Percentiles rank a stretch among this genome's conserved stretches.
Conservation (phyloP, 176 grass and related monocot species). For the Calamus simplicifolius region DNA sequence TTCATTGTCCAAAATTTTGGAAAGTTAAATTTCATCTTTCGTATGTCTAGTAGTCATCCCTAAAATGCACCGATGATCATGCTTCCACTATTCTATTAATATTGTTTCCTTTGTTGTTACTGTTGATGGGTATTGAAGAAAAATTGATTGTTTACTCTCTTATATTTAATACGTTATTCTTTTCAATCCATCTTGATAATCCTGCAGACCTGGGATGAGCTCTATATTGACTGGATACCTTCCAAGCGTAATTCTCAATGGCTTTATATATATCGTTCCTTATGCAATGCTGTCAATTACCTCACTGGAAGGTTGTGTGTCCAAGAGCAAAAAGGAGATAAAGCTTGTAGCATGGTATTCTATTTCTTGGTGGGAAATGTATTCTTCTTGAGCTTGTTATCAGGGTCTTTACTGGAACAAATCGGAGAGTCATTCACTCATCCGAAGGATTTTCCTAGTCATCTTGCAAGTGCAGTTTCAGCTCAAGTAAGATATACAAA, state of each 20-base stretch:
- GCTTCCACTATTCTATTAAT: too few species aligned
- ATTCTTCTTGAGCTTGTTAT: slow-evolving; percentile 78
- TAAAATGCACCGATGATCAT: too few species aligned
- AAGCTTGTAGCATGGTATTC: slow-evolving; percentile 86
- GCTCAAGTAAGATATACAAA: slow-evolving; percentile 46
- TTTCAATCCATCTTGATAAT: background rate
- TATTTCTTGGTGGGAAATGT: slow-evolving; percentile 95
- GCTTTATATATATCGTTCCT: slow-evolving; percentile 78
- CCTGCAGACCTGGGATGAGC: slow-evolving; percentile 72
- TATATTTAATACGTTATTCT: background rate
- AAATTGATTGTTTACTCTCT: too few species aligned
- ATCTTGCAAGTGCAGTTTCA: slow-evolving; percentile 73
- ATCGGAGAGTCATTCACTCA: slow-evolving; percentile 73
- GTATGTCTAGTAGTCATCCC: too few species aligned
- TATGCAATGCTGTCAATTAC: slow-evolving; percentile 67
- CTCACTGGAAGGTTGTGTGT: slow-evolving; percentile 57
- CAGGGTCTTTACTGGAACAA: slow-evolving; percentile 69
- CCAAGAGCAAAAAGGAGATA: slow-evolving; percentile 63
- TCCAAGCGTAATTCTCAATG: slow-evolving; percentile 77
- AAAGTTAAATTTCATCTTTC: too few species aligned
- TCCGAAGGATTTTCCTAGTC: slow-evolving; percentile 77
- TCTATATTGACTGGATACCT: slow-evolving; percentile 72
- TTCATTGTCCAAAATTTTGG: too few species aligned
- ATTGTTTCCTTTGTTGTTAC: background rate
- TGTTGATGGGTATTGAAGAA: too few species aligned